Evolutionary conservation across 1,284 basidiomycete genomes (phyloP), one percentile per base, ranked within the genome.

Genomic region (Meira miltonrushii): DNA sequence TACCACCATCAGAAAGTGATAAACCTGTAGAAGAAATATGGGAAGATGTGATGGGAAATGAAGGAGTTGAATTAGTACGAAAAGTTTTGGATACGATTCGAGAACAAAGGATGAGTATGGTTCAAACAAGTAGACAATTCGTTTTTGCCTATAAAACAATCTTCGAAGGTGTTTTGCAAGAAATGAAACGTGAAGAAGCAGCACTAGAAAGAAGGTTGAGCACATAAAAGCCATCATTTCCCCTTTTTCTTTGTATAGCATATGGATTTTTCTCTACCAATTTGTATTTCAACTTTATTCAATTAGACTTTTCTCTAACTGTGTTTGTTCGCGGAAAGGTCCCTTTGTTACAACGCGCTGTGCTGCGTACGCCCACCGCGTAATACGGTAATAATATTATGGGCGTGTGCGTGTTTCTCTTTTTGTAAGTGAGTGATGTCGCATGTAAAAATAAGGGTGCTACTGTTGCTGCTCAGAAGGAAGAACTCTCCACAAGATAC

Each of bases 61-160:
- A 54, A 23, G 57, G 25, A n/a, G 33, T 40, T 19, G 72, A 74
- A 54, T 13, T 73, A 3, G 57, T 74, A 28, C 43, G 47, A 21
- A 21, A 41, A 1, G 58, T 61, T 2, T 65, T 67, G 3, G 67
- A 71, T 10, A 61, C 52, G 2, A 66, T 67, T 19, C 56, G 75
- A 8, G 74, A 78, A 58, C 75, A 78, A 64, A 66, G 75, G 25
- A 78, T 77, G 74, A 68, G 65, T 48, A 60, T 69, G 59, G 69
- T 78, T 19, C 75, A 77, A 57, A 77, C 74, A 6, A 66, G 65
- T 6, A 50, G 75, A 11, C 75, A 77, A 59, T 78, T 64, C 58
- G 74, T 77, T 21, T 78, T 75, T 65, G 67, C 66, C 41, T 74
- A 75, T 49, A 61, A 57, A 25, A 70, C 72, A 17, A 67, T 78